Evolutionary conservation across 257 asterid species (phyloP), one percentile per base, ranked within the genome.

Genomic region (Primulina eburnea): DNA sequence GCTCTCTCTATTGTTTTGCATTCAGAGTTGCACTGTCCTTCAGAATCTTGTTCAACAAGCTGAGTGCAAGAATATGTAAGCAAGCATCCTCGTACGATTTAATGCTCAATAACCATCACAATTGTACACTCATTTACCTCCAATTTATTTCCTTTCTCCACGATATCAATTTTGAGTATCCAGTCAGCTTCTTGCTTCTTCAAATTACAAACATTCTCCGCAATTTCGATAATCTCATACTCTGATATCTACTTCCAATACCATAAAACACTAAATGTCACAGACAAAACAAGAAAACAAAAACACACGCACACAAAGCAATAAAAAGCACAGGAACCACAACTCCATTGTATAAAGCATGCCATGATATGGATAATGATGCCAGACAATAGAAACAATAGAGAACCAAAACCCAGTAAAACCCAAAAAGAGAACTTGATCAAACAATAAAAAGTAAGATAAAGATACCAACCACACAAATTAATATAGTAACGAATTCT

Each of bases 141-240:
- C 71, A 94, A 80, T 68, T 72, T 83, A 77, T 89, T 89, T 67
- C 88, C 95, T 84, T 89, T 74, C 83, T 94, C 97, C 32, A 86
- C 93, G 71, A 94, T 89, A 73, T 91, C 99, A 76, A 91, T 88
- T 80, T 91, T 94, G 60, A 94, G 97, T 64, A 94, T 91, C 97
- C 99, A 94, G 80, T 91, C 99, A 78, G 97, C 96, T 83, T 94
- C 99, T 43, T 74, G 76, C 75, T 91, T 94, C 96, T 94, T 94
- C 87, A 89, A 71, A 85, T 94, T 91, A 79, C 99, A 94, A 8
- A 89, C 85, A 83, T 94, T 91, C 90, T 91, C 97, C 10, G 97
- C 85, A 34, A 94, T 89, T 75, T 94, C 97, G 40, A 94, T 94
- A 14, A 91, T 89, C 78, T 91, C 81, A 82, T 80, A 91, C 82